Conservation (phyloP, 352 stramenopile species). For the Phytopythium helicoides region DNA sequence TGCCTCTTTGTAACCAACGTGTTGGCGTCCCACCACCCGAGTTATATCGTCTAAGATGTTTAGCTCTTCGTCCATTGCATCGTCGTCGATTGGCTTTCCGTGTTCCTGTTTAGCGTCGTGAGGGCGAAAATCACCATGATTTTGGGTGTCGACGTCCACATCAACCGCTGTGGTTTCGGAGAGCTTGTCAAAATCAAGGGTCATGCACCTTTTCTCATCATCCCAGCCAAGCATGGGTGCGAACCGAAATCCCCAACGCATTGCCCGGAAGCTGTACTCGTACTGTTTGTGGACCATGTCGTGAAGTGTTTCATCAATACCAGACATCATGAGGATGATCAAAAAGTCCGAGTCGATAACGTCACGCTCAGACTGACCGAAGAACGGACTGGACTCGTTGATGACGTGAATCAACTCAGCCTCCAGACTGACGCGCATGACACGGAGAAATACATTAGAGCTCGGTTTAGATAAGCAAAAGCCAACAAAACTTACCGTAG, state of each 20-base stretch:
- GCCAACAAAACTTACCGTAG: slow-evolving; percentile 42
- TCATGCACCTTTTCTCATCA: slow-evolving; percentile 17
- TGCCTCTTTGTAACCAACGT: not conserved
- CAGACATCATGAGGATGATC: slow-evolving; percentile 51
- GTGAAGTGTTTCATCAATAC: slow-evolving; percentile 58
- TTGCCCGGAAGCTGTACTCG: slow-evolving; percentile 39
- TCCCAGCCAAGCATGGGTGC: slow-evolving; percentile 41
- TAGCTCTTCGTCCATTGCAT: not conserved
- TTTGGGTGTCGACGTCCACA: slow-evolving; percentile 4
- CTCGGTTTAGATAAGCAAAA: too few species aligned
- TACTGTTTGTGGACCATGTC: slow-evolving; percentile 54
- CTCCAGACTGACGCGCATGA: slow-evolving; percentile 30
- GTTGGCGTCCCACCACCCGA: not conserved
- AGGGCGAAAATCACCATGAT: too few species aligned
- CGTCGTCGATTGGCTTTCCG: not conserved
- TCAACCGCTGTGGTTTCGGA: slow-evolving; percentile 21
- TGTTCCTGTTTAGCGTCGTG: not conserved
- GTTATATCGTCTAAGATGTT: slow-evolving; percentile 1
- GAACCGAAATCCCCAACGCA: slow-evolving; percentile 46
- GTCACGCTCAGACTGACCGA: slow-evolving; percentile 26
- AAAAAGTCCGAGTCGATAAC: slow-evolving; percentile 44
- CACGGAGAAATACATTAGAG: too few species aligned
- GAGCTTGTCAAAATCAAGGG: slow-evolving; percentile 48
- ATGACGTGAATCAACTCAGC: slow-evolving; percentile 51
- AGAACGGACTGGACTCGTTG: slow-evolving; percentile 40